Conservation (phyloP, 495 filamentous ascomycete species). For the Neurospora sp. region DNA sequence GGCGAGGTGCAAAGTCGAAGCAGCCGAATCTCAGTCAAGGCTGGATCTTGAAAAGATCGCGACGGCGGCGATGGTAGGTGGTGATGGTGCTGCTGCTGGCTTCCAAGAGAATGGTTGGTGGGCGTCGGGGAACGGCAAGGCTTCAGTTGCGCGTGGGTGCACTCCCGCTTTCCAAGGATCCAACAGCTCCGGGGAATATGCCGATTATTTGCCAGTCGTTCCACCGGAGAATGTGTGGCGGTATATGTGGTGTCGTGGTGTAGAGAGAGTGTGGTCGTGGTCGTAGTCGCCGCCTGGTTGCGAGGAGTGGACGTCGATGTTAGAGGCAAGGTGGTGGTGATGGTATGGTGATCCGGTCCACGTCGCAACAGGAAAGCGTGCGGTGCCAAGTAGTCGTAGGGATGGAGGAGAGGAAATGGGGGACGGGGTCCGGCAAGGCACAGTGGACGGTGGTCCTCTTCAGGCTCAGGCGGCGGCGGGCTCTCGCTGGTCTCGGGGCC, state of each 20-base stretch:
- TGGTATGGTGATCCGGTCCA: background rate
- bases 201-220: background rate
- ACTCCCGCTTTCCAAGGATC: background rate
- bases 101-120: background rate
- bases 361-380: background rate
- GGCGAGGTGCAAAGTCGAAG: background rate
- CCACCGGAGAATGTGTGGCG: background rate
- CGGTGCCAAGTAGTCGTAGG: background rate
- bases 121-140: background rate
- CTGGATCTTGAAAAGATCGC: background rate
- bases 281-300: background rate
- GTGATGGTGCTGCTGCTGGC: background rate
- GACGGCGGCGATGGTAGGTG: background rate
- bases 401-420: background rate
- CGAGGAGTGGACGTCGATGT: background rate
- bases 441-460: background rate
- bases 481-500: conserved; percentile 1
- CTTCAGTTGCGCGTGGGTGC: background rate
- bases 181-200: background rate
- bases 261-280: background rate
- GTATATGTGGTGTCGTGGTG: background rate
- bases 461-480: background rate
- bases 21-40: background rate
- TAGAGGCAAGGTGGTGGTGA: background rate
- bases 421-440: background rate